phyloP scores from a whole-genome alignment of 2,329 filamentous ascomycete genomes.

The Fusarium siculi region DNA sequence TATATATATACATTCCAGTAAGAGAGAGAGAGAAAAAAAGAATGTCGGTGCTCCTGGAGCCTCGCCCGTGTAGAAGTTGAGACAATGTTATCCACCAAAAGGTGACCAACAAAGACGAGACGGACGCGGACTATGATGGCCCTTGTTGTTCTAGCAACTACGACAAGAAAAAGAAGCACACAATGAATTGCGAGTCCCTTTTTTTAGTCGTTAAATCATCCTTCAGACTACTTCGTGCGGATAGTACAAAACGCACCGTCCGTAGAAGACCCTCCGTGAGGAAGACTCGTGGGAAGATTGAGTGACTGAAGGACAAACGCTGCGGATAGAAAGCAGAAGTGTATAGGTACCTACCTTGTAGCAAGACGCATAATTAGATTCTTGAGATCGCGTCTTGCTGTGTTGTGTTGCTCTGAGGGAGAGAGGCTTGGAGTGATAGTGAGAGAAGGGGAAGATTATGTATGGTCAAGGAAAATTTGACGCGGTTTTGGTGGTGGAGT shows the following conservation, averaged over 20 bases:
- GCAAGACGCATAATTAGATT: background rate
- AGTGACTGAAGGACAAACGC: slow-evolving; percentile 48
- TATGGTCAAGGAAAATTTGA: slow-evolving; percentile 22
- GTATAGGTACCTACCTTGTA: background rate
- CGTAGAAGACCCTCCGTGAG: slow-evolving; percentile 49
- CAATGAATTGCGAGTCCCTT: background rate
- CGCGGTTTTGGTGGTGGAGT: slow-evolving; percentile 19
- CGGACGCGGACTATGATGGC: slow-evolving; percentile 66
- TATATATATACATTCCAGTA: background rate
- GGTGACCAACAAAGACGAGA: slow-evolving; percentile 41
- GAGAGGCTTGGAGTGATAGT: background rate
- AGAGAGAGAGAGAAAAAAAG: background rate
- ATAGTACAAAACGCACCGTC: slow-evolving; percentile 51
- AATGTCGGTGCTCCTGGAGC: slow-evolving; percentile 63
- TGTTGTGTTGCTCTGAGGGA: background rate
- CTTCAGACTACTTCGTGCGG: slow-evolving; percentile 51
- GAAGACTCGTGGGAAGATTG: slow-evolving; percentile 49
- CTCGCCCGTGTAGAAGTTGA: slow-evolving; percentile 57
- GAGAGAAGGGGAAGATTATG: background rate
- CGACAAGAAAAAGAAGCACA: slow-evolving; percentile 20
- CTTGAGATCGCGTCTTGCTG: background rate
- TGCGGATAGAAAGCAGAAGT: slow-evolving; percentile 29
- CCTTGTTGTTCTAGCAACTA: slow-evolving; percentile 59
- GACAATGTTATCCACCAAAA: slow-evolving; percentile 29
- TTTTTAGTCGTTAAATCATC: slow-evolving; percentile 19